These are phyloP conservation scores for Penicillium decumbens DNA, from an alignment of 2,329 filamentous ascomycete genomes.

Conservation along the genomic window DNA sequence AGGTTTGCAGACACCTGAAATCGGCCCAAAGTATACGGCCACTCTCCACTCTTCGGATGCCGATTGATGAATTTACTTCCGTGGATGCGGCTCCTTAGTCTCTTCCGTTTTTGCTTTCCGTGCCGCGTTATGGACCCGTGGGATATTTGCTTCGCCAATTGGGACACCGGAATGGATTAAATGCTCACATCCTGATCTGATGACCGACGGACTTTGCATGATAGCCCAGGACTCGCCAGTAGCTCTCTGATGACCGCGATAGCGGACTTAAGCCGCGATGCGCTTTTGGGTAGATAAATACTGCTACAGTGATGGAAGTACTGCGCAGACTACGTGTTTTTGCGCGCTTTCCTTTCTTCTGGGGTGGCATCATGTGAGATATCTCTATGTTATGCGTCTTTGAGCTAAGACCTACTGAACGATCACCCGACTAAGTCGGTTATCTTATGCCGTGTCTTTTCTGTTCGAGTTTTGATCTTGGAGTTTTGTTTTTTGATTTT, in stretches of 20 bases:
- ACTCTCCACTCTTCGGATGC: background rate
- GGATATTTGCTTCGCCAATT: background rate
- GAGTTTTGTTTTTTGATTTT: background rate
- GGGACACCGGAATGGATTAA: background rate
- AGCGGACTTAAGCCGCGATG: background rate
- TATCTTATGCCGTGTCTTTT: background rate
- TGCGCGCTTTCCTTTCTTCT: background rate
- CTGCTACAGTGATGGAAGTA: background rate
- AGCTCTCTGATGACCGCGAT: background rate
- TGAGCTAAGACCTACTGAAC: background rate
- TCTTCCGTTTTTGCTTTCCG: background rate
- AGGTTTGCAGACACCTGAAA: conserved; percentile 33
- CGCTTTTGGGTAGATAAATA: background rate
- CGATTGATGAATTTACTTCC: background rate
- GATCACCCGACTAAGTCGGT: background rate
- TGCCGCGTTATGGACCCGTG: background rate
- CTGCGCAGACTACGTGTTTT: background rate
- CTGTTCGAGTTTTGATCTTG: background rate
- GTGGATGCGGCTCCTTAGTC: background rate
- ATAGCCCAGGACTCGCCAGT: background rate
- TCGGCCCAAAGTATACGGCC: background rate
- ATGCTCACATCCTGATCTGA: background rate
- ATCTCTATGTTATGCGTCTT: background rate
- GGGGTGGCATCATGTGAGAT: background rate
- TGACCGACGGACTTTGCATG: background rate